phyloP scores from a whole-genome alignment of 306 rosid genomes.

The Medicago truncatula region DNA sequence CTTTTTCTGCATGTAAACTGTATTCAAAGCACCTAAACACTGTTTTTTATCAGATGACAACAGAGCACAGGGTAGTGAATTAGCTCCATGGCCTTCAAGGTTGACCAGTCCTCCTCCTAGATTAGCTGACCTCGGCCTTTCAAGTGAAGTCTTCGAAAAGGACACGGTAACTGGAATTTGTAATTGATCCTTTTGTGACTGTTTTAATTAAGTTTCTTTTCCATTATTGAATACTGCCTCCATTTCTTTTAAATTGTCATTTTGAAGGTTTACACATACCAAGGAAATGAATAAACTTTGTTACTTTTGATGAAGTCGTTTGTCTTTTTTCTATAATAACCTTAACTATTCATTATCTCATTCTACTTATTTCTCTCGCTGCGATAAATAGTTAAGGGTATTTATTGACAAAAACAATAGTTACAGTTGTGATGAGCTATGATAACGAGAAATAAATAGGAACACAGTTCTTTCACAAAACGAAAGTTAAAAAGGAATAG shows the following conservation, averaged over 20 bases:
- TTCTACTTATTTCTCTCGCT: too few species aligned
- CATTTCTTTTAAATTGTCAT: neutral
- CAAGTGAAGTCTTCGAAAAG: constrained; percentile 77
- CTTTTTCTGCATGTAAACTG: constrained; percentile 18
- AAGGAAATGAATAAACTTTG: neutral
- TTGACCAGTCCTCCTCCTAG: constrained; percentile 90
- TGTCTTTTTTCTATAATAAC: too few species aligned
- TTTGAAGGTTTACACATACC: neutral
- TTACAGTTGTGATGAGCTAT: too few species aligned
- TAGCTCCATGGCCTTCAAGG: constrained; percentile 94
- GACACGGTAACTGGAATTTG: constrained; percentile 67
- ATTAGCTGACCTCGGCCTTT: constrained; percentile 84
- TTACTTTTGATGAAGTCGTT: neutral
- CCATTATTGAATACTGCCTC: neutral
- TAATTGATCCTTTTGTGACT: constrained; percentile 28
- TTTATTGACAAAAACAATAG: too few species aligned
- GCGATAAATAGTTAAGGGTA: too few species aligned
- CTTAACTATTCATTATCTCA: too few species aligned
- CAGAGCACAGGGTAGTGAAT: constrained; percentile 76
- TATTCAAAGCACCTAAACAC: constrained; percentile 31
- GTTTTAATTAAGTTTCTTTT: constrained; percentile 6
- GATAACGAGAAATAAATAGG: too few species aligned
- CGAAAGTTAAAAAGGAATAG: neutral
- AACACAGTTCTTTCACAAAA: neutral
- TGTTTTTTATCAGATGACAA: constrained; percentile 65